Conservation (phyloP, 208 protist genomes). For the Wallacemonas sp. region DNA sequence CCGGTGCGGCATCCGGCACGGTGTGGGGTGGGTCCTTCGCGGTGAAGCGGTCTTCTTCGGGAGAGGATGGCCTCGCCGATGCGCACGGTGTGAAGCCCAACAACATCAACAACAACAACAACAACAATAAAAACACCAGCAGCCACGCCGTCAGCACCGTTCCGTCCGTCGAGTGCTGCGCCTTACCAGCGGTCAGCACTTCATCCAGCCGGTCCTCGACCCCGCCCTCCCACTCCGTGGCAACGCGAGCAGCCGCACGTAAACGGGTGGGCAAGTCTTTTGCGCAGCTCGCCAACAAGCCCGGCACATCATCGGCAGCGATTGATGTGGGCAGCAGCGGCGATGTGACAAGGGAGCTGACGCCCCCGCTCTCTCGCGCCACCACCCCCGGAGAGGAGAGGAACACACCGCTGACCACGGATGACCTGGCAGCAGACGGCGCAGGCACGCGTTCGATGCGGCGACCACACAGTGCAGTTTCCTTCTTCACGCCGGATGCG, state of each 20-base stretch:
- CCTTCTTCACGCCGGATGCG: conserved; percentile 5
- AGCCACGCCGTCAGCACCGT: background rate
- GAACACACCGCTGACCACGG: too few relatives aligned
- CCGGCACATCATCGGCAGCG: too few relatives aligned
- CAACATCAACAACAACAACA: background rate
- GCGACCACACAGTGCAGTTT: conserved; percentile 8
- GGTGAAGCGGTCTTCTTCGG: too few relatives aligned
- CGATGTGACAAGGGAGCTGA: background rate
- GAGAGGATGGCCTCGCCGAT: too few relatives aligned
- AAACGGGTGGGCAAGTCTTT: background rate
- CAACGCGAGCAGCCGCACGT: background rate
- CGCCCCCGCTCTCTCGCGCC: background rate
- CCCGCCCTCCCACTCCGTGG: background rate
- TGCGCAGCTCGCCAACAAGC: background rate
- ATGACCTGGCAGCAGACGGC: too few relatives aligned
- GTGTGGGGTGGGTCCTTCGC: too few relatives aligned
- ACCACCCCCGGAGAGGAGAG: too few relatives aligned
- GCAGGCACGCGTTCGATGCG: background rate
- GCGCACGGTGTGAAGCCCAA: background rate
- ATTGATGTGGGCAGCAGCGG: background rate
- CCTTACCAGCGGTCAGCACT: background rate
- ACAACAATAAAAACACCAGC: background rate
- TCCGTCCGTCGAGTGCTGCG: too few relatives aligned
- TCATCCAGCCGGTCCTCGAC: background rate
- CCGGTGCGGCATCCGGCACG: too few relatives aligned